Base-by-base conservation (phyloP, 495 filamentous ascomycete genomes). In the Thozetella sp. region DNA sequence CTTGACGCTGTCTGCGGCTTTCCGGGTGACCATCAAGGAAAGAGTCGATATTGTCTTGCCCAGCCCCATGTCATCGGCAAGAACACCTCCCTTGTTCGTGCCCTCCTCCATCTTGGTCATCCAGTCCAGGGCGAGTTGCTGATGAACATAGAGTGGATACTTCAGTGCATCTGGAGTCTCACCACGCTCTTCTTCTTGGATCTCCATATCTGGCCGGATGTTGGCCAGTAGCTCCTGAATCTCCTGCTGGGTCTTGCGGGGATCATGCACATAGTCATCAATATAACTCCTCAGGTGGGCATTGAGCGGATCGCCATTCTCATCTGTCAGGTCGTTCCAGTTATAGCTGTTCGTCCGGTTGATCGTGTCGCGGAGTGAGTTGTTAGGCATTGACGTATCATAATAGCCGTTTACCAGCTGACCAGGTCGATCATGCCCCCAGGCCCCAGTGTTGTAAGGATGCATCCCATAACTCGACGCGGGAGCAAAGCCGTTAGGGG, bases 21-120 rank as follows among this genome's bases (percentile, higher is more conserved):
- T 86, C 24, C 86, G 80, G n/a, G 86, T 83, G 1, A 94, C 80
- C 61, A 99, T 90, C 27, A 99, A 81, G 1, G 95, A 88, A 22
- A 99, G 79, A 17, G 92, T 86, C 62, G 93, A 90, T 51, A 99
- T 90, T 1, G 95, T 99, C 76, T 99, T 99, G 22, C 95, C 95
- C 11, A 99, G 80, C 12, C 95, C 95, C 95, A 99, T 99, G 53
- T 93, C 92, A 67, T 96, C 92, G 2, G 91, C 93, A 51, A 95
- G 81, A 62, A 97, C 92, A 12, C 92, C 93, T 37, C 93, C 93
- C 63, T 89, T 92, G 58, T 90, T 90, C 2, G 76, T 80, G 15
- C 88, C 85, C 51, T 89, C 84, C 71, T 97, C 93, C 82, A 90
- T 92, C 6, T 85, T 80, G 64, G 87, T 89, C 79, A 96, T 83